Percentiles rank a stretch among this genome's conserved stretches.
phyloP scores from a whole-genome alignment of 1,284 basidiomycete genomes.

The Puccinia coronata region DNA sequence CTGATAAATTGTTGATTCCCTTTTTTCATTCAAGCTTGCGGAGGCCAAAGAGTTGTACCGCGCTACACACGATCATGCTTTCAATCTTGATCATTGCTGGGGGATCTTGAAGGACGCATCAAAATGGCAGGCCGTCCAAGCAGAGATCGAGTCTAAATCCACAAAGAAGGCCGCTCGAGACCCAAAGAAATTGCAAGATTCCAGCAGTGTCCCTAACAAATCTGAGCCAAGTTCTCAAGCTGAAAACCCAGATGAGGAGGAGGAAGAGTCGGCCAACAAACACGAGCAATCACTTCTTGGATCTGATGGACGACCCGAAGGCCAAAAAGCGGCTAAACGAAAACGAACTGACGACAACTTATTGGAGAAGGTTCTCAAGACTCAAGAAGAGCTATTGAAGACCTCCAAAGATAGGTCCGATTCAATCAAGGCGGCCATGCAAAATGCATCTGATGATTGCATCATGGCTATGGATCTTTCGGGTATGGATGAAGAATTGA shows the following conservation, averaged over 20 bases:
- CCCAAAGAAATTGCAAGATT: background rate
- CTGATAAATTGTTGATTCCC: background rate
- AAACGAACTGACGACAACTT: background rate
- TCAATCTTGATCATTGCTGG: constrained; percentile 17
- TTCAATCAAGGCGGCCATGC: background rate
- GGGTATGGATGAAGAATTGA: background rate
- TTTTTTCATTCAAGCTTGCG: background rate
- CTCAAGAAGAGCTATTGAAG: too few species aligned
- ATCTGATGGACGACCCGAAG: background rate
- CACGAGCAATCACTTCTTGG: background rate
- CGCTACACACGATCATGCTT: background rate
- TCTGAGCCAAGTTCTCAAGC: constrained; percentile 1
- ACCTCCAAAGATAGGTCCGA: background rate
- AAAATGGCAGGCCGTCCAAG: background rate
- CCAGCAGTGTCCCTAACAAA: background rate
- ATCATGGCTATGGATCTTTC: constrained; percentile 7
- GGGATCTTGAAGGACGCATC: background rate
- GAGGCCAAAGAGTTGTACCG: background rate
- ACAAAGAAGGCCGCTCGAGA: background rate
- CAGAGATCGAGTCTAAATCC: background rate
- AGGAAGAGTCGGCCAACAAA: too few species aligned
- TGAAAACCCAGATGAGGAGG: background rate
- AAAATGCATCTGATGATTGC: background rate
- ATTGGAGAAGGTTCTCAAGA: background rate
- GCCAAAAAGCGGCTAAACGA: background rate